These are phyloP conservation scores for Fistulifera pelliculosa DNA, from an alignment of 108 stramenopile genomes.

Conservation along the genomic window DNA sequence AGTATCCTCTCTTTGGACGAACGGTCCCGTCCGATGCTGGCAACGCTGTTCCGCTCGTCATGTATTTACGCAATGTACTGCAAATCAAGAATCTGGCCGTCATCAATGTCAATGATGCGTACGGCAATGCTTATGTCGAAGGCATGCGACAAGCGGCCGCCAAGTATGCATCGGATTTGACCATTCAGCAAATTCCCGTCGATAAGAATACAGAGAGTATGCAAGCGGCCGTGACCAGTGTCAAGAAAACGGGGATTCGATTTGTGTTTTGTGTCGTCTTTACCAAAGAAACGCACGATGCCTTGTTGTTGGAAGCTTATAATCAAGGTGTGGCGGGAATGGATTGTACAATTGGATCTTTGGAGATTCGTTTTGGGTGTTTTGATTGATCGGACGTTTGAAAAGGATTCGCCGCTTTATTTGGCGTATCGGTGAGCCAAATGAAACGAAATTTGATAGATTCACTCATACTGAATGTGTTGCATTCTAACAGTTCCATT, in stretches of 20 bases:
- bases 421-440: conserved; percentile 17
- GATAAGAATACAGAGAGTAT: not conserved
- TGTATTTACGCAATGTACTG: conserved; percentile 11
- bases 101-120: conserved; percentile 38
- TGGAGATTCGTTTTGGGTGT: conserved; percentile 17
- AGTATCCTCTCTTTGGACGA: conserved; percentile 44
- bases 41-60: conserved; percentile 19
- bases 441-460: too few species aligned
- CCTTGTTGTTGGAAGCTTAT: conserved; percentile 28
- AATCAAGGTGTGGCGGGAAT: conserved; percentile 29
- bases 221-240: not conserved
- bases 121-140: conserved; percentile 36
- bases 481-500: too few species aligned
- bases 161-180: conserved; percentile 23
- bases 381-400: conserved; percentile 20
- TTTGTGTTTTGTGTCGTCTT: conserved; percentile 17
- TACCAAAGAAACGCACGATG: conserved; percentile 7
- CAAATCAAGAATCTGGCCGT: conserved; percentile 29
- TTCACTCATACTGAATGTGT: too few species aligned
- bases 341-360: conserved; percentile 44
- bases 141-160: conserved; percentile 24
- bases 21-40: conserved; percentile 29
- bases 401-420: conserved; percentile 18
- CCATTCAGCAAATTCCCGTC: conserved; percentile 7
- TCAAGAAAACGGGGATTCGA: conserved; percentile 8